These are phyloP conservation scores for Crithidia expoeki DNA, from an alignment of 208 protist species.

Conservation along the genomic window DNA sequence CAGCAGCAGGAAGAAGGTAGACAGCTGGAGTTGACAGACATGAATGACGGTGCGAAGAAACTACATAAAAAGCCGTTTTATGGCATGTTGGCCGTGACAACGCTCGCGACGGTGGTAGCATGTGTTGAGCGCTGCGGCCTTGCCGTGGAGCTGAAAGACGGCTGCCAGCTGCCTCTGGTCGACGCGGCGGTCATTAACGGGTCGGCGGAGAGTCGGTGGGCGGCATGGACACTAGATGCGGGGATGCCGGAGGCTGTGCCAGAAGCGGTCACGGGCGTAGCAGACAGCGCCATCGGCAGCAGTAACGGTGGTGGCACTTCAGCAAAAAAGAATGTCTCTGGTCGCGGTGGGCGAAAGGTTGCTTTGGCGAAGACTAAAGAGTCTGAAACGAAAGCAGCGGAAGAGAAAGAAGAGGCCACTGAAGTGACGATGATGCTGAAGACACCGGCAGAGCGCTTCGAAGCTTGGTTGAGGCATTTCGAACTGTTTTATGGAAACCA, in stretches of 20 bases:
- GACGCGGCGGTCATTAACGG: constrained; percentile 37
- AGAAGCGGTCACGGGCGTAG: background rate
- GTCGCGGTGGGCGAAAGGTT: background rate
- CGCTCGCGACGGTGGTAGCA: constrained; percentile 54
- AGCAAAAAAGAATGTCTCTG: background rate
- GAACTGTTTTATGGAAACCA: constrained; percentile 35
- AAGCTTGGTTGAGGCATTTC: constrained; percentile 42
- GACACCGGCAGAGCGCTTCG: constrained; percentile 30
- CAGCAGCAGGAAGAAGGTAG: background rate
- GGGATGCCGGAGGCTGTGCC: constrained; percentile 1
- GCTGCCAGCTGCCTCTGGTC: constrained; percentile 52
- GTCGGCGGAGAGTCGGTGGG: constrained; percentile 50
- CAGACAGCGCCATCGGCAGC: background rate
- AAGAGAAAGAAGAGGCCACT: background rate
- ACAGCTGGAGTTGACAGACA: too few relatives aligned
- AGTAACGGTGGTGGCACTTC: background rate
- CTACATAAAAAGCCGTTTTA: constrained; percentile 30
- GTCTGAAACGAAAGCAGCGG: background rate
- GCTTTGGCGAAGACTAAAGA: background rate
- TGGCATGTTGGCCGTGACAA: constrained; percentile 58
- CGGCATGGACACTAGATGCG: constrained; percentile 47
- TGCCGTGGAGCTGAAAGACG: constrained; percentile 59
- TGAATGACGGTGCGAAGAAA: too few relatives aligned
- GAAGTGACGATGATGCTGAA: background rate
- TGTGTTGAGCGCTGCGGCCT: constrained; percentile 54